Evolutionary conservation across 768 basidiomycete species (phyloP).

Genomic region (Suillus fuscotomentosus): DNA sequence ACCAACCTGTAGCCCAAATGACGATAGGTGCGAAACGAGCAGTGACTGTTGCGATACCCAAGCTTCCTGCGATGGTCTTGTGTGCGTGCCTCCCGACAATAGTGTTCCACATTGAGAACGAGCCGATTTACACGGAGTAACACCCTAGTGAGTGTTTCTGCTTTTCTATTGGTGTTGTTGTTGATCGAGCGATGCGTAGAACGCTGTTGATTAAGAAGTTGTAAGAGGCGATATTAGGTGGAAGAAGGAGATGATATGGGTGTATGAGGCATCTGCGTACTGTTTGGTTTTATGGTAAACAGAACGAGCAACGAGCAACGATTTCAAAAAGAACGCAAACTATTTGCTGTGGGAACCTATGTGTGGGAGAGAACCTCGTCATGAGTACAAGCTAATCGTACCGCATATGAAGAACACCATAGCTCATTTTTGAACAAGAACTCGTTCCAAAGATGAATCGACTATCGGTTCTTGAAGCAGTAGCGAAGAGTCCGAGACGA

Average conservation of each 20-base stretch:
- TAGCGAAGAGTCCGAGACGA: no score
- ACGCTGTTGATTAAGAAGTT: neutral
- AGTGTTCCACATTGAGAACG: no score
- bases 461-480: neutral
- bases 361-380: neutral
- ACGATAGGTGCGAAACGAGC: neutral
- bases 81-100: neutral
- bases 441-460: no score
- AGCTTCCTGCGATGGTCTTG: neutral
- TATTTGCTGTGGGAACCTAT: no score
- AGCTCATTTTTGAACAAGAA: no score
- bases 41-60: neutral
- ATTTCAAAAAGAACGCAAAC: no score
- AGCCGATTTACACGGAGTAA: neutral
- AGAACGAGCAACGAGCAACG: no score
- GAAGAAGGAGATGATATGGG: neutral
- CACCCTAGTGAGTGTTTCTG: neutral
- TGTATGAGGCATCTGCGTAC: no score
- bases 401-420: no score
- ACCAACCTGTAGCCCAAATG: neutral
- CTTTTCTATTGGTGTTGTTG: neutral
- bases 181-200: neutral
- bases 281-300: no score
- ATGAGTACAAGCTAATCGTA: neutral
- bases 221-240: neutral